Base-by-base conservation (phyloP, 768 basidiomycete species). In the Pholiota molesta region DNA sequence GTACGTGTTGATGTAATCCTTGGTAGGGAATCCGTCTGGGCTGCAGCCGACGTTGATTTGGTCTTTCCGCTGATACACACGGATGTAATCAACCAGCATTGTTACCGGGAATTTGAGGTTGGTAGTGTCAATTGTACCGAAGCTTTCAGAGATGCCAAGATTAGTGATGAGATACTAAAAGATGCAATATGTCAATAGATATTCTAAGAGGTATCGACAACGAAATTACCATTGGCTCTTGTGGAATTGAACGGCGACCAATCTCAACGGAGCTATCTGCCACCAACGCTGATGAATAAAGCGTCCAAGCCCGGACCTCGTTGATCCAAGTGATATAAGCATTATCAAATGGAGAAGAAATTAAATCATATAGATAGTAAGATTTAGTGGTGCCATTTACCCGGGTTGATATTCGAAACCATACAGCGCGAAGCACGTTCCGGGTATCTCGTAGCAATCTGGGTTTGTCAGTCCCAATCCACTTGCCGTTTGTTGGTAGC, bases 41-140 rank as follows among this genome's bases (percentile, higher is more conserved):
- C 92, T 88, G 65, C 88, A 89, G 1, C 87, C 86, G 57, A 86
- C 75, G 62, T 85, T 86, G 39, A 78, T 72, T 45, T 71, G 59
- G 57, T 79, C 75, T 55, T 77, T 75, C 11, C 75, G 76, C 63
- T 87, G 87, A 67, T 88, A 89, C 1, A 96, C 87, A 8, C 94
- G 83, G 52, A 95, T 84, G 59, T 86, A 95, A 71, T 95, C 94
- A 49, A 95, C 73, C 57, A 74, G 73, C 89, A 94, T 87, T 16
- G 74, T 77, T 21, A 79, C 72, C 2, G 84, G 84, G 72, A 88
- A 82, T 19, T 73, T 69, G 28, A 90, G 69, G 45, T 83, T 62
- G 14, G 75, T 74, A 31, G 83, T 75, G 63, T 91, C 85, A 65
- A 90, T 83, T 7, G 72, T 76, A 35, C 87, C 89, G 69, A 92